Percentiles rank a stretch among this genome's conserved stretches.
These are phyloP conservation scores for Pichia cabralensis DNA, from an alignment of 805 yeast species.

Conservation along the genomic window DNA sequence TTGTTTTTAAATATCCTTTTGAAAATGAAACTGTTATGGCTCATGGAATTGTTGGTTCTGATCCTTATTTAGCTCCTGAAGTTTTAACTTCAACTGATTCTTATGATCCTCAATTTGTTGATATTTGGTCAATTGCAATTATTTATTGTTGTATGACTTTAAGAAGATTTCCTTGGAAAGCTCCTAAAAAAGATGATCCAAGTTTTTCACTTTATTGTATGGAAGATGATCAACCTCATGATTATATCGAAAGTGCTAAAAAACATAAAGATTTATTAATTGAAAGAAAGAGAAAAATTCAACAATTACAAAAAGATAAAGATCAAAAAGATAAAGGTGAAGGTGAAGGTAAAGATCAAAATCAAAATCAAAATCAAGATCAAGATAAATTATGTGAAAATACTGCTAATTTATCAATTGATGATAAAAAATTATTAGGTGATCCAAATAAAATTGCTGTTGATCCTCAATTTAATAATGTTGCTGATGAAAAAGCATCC, in stretches of 20 bases:
- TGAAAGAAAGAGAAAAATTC: conserved; percentile 45
- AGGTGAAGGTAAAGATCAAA: background rate
- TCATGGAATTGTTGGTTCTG: conserved; percentile 77
- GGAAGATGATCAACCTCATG: conserved; percentile 69
- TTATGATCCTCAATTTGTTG: conserved; percentile 72
- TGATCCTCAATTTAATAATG: background rate
- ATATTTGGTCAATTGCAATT: conserved; percentile 78
- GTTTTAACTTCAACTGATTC: conserved; percentile 42
- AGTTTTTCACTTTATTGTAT: conserved; percentile 56
- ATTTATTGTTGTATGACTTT: conserved; percentile 82
- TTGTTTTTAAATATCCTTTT: conserved; percentile 69
- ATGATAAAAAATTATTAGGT: conserved; percentile 16
- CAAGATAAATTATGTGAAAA: conserved; percentile 1
- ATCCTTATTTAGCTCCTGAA: conserved; percentile 82
- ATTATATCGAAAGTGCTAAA: conserved; percentile 60
- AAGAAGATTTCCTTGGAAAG: conserved; percentile 83
- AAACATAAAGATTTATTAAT: conserved; percentile 56
- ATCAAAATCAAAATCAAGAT: background rate
- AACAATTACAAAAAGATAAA: conserved; percentile 18
- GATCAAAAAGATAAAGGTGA: conserved; percentile 10
- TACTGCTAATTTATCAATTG: conserved; percentile 7
- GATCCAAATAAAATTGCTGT: conserved; percentile 19
- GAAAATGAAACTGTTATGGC: conserved; percentile 49
- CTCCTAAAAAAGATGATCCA: conserved; percentile 60
- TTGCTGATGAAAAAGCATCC: background rate